Evolutionary conservation across 139 green algal genomes (phyloP), one percentile per base, ranked within the genome.

Genomic region (Chlamydomonas sphaeroides): DNA sequence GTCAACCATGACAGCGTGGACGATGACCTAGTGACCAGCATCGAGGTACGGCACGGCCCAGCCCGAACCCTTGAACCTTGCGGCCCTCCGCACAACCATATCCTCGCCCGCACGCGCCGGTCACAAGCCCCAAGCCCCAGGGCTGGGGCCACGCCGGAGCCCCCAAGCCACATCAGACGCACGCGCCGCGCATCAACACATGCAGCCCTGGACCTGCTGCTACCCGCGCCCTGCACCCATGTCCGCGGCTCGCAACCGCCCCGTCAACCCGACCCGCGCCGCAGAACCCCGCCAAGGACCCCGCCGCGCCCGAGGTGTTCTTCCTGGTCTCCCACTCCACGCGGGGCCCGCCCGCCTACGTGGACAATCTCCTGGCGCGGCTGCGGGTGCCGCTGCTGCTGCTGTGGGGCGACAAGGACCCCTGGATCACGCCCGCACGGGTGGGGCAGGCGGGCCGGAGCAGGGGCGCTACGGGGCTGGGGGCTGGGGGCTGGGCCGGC

Each of bases 261-360:
- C n/a, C n/a, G 4, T 7, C 48, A 38, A 8, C 53, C 11, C 69
- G 49, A 32, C 30, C 32, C 23, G n/a, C n/a, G n/a, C n/a, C n/a
- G n/a, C 38, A 81, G 78, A 38, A 62, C 72, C 92, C 94, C 10
- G 91, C 94, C 2, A 63, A 88, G 42, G 92, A 97, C 85, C 87
- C 90, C 57, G 81, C 85, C 7, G 93, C 94, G 15, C 73, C 88
- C 18, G 93, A 96, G 66, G 92, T 96, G 8, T 97, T 97, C 82
- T 96, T 92, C 88, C 79, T 90, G 25, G 85, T 97, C 71, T 95
- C 95, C 74, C 89, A 88, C 41, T 85, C 84, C 61, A 86, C 65
- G 32, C 35, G 35, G 26, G 68, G 73, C 17, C 83, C 84, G 18
- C 38, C 72, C 53, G 41, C 83, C 49, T 87, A 83, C n/a, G 81